Conservation (phyloP, 768 basidiomycete genomes). For the Tylopilus felleus region DNA sequence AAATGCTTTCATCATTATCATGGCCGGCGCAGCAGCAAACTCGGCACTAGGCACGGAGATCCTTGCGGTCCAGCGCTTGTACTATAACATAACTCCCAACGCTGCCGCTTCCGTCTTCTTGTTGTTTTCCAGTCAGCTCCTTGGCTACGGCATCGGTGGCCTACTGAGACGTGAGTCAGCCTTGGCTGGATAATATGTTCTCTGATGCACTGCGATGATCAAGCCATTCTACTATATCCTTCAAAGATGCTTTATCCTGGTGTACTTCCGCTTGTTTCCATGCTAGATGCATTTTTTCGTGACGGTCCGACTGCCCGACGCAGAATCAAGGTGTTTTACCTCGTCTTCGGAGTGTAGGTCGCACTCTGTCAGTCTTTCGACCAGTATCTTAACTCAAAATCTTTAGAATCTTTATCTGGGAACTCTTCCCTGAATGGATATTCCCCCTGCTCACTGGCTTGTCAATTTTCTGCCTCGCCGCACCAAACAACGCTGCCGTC, state of each 20-base stretch:
- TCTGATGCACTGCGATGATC: conserved; percentile 2
- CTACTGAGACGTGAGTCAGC: conserved; percentile 41
- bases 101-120: conserved; percentile 43
- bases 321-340: conserved; percentile 36
- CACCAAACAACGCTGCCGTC: conserved; percentile 46
- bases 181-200: background rate
- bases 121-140: conserved; percentile 32
- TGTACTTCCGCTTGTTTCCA: conserved; percentile 21
- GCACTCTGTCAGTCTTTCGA: conserved; percentile 18
- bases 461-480: conserved; percentile 58
- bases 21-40: conserved; percentile 54
- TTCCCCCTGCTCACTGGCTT: conserved; percentile 64
- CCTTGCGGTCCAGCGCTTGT: conserved; percentile 51
- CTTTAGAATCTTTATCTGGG: conserved; percentile 34
- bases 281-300: conserved; percentile 38
- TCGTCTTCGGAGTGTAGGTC: conserved; percentile 30
- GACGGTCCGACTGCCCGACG: conserved; percentile 38
- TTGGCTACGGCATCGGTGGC: conserved; percentile 55
- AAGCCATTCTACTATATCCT: conserved; percentile 38
- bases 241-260: conserved; percentile 43
- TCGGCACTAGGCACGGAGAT: conserved; percentile 53
- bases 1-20: conserved; percentile 57
- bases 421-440: conserved; percentile 28
- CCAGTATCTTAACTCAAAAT: background rate
- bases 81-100: conserved; percentile 51